Base-by-base conservation (phyloP, 768 basidiomycete species). In the Boletus sp. region DNA sequence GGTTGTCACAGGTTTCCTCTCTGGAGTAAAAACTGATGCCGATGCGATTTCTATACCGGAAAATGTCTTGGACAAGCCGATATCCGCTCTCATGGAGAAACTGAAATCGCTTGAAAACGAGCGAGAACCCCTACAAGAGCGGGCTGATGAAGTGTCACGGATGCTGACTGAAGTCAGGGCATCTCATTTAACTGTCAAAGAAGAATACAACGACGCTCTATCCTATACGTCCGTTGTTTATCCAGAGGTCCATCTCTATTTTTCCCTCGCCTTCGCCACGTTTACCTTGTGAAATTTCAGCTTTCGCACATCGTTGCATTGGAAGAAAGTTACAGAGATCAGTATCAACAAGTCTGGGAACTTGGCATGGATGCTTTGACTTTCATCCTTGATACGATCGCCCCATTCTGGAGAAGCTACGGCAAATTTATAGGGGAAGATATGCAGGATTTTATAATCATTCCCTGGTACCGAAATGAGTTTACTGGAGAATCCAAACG, bases 351-450 rank as follows among this genome's bases (percentile, higher is more conserved):
- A 58, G 69, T 91, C 49, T 91, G 88, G 88, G 88, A 90, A 57
- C 74, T 90, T 51, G 89, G 84, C 17, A 84, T 90, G 79, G 86
- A 89, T 53, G 84, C 83, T 0, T 74, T 90, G 51, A 90, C 89
- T 0, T 78, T 91, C 52, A 70, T 90, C 46, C 75, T 91, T 41
- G 88, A 90, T 62, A 84, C 82, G 3, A 83, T 90, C 14, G 83
- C 88, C 1, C 89, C 89, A 0, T 81, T 91, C 64, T 90, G 89
- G 89, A 77, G 88, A 57, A 87, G 79, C 33, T 89, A 90, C 56
- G 89, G 89, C 49, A 89, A 87, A 63, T 80, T 82, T n/a, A 89
- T 91, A 48, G 86, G 87, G 32, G 82, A 88, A 64, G 89, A 91
- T 61, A 78, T 88, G 41, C 83, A 84, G 44, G 87, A 89, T 57